Base-by-base conservation (phyloP, 2,329 filamentous ascomycete species). In the Hortaea werneckii region DNA sequence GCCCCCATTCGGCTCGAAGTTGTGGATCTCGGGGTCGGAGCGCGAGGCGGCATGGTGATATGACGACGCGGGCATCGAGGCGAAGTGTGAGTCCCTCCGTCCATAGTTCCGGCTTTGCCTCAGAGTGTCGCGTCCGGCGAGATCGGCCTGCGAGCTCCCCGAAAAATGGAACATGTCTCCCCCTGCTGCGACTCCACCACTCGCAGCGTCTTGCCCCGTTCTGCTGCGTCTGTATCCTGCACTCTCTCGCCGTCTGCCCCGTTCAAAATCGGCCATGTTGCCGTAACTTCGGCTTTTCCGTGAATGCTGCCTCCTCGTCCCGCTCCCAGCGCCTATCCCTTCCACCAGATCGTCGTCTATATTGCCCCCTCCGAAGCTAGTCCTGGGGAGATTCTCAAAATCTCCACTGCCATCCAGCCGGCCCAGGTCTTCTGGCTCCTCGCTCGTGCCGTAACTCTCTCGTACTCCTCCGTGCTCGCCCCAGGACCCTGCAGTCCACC, bases 241-340 rank as follows among this genome's bases (percentile, higher is more conserved):
- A 78, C 79, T 59, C 37, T 59, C 55, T 5, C 59, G 51, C 45
- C 61, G 45, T 6, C 61, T 49, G 3, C 61, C 61, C 8, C 62
- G 57, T 42, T 63, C 60, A 45, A 95, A 75, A 65, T 96, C 92
- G 57, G 96, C 88, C 59, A 96, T 89, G 67, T 95, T 89, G 65
- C 87, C 94, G 70, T 88, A 96, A 2, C 89, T 90, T 20, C 58
- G 62, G 57, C 55, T 59, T 52, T 64, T 64, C 39, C 62, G 35
- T 27, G 10, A 27, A 6, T 28, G 29, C 37, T 30, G 37, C 30
- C 32, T 30, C 30, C 37, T 41, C 43, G 6, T 28, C 34, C n/a
- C 40, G 13, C 32, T 26, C 8, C 44, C 32, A 28, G 13, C 30
- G 29, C 39, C 26, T 13, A 10, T 30, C 30, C 30, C 30, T 7